Conservation (phyloP, 1,284 basidiomycete genomes). For the Wolfiporia cocos region DNA sequence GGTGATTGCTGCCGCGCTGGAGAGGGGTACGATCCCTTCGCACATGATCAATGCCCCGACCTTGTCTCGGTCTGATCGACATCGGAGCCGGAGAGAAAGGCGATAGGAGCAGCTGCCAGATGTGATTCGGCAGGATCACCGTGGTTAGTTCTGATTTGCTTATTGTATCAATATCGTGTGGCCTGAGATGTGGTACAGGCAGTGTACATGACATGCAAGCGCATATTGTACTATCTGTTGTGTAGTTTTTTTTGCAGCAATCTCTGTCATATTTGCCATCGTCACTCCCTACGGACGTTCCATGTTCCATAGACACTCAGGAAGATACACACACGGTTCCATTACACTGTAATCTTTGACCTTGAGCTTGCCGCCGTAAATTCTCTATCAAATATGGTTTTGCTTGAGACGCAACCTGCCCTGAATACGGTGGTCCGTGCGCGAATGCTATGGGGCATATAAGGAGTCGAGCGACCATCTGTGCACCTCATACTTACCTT, state of each 20-base stretch:
- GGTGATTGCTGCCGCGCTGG: constrained; percentile 73
- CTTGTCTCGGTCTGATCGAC: constrained; percentile 45
- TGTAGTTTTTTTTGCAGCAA: constrained; percentile 16
- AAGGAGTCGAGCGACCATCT: neutral
- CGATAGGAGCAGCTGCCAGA: constrained; percentile 15
- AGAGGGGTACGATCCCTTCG: constrained; percentile 55
- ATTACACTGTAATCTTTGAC: too few relatives aligned
- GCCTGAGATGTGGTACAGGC: constrained; percentile 14
- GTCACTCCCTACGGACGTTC: constrained; percentile 4
- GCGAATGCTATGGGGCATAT: neutral
- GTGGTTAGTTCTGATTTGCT: constrained; percentile 14
- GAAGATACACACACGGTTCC: neutral
- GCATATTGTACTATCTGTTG: constrained; percentile 18
- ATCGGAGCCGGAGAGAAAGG: constrained; percentile 47
- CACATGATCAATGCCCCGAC: constrained; percentile 41
- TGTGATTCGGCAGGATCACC: constrained; percentile 11
- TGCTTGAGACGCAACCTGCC: constrained; percentile 3
- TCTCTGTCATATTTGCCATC: constrained; percentile 1
- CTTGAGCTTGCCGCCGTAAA: too few relatives aligned
- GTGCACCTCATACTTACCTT: constrained; percentile 33
- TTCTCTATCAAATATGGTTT: too few relatives aligned
- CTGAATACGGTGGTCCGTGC: constrained; percentile 8
- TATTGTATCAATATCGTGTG: constrained; percentile 16
- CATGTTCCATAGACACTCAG: neutral
- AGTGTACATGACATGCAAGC: constrained; percentile 12